Evolutionary conservation across 306 rosid genomes (phyloP).

Genomic region (Crataegus laevigata): DNA sequence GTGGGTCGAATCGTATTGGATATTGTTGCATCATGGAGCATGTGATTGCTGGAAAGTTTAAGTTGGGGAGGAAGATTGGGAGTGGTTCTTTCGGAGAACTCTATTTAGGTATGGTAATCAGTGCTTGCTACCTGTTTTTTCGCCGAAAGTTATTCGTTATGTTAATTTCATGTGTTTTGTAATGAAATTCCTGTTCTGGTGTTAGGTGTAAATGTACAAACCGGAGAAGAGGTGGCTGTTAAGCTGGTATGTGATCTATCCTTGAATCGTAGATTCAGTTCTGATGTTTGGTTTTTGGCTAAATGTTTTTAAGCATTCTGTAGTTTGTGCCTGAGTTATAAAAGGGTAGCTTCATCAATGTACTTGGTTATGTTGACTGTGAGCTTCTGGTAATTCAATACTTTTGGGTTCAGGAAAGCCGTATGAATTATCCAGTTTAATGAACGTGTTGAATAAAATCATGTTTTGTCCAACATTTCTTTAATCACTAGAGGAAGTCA

Average conservation of each 20-base stretch:
- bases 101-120: conserved; percentile 52
- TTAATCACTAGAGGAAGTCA: neutral
- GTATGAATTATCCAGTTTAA: neutral
- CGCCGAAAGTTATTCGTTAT: neutral
- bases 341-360: neutral
- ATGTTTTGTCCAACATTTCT: neutral
- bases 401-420: neutral
- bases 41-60: conserved; percentile 86
- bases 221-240: conserved; percentile 98
- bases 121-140: neutral
- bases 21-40: conserved; percentile 71
- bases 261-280: neutral
- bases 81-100: conserved; percentile 99
- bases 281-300: conserved; percentile 8
- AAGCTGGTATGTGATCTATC: conserved; percentile 73
- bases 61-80: conserved; percentile 96
- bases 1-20: conserved; percentile 30
- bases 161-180: neutral
- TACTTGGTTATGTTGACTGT: neutral
- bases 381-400: neutral
- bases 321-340: neutral
- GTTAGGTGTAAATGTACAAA: conserved; percentile 79
- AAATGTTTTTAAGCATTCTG: neutral
- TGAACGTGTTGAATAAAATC: neutral
- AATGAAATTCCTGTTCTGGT: conserved; percentile 18